Conservation (phyloP, 2,329 filamentous ascomycete genomes). For the Drechslerella stenobrocha region DNA sequence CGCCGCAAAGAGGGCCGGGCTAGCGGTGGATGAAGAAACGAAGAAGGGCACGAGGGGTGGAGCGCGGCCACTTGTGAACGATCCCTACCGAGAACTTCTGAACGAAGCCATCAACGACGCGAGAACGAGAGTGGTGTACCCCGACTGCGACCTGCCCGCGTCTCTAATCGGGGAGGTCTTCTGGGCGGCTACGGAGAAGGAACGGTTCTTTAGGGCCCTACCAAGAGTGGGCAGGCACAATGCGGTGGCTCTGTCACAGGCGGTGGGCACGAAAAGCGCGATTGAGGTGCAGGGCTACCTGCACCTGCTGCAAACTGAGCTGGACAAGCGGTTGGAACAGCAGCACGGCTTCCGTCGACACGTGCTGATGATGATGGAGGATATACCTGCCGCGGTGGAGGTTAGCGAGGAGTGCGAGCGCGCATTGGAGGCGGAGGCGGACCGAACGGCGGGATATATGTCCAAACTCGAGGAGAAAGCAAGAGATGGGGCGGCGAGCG, state of each 20-base stretch:
- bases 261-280: constrained; percentile 31
- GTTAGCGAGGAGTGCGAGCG: constrained; percentile 38
- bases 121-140: constrained; percentile 37
- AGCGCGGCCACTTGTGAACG: constrained; percentile 19
- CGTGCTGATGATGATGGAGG: constrained; percentile 33
- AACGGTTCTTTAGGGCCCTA: constrained; percentile 35
- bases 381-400: constrained; percentile 44
- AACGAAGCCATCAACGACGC: constrained; percentile 40
- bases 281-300: constrained; percentile 44
- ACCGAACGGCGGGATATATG: constrained; percentile 16
- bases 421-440: constrained; percentile 37
- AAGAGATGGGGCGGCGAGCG: constrained; percentile 6
- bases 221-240: constrained; percentile 36
- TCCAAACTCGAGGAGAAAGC: constrained; percentile 22
- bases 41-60: constrained; percentile 23
- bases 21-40: background rate
- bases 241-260: constrained; percentile 18
- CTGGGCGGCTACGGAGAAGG: constrained; percentile 35
- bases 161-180: constrained; percentile 15
- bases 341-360: constrained; percentile 4
- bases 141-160: constrained; percentile 8
- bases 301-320: constrained; percentile 15
- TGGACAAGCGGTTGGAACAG: constrained; percentile 10
- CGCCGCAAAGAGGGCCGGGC: background rate
- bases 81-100: constrained; percentile 39